These are phyloP conservation scores for Ricinus communis DNA, from an alignment of 345 rosid species.

Conservation along the genomic window DNA sequence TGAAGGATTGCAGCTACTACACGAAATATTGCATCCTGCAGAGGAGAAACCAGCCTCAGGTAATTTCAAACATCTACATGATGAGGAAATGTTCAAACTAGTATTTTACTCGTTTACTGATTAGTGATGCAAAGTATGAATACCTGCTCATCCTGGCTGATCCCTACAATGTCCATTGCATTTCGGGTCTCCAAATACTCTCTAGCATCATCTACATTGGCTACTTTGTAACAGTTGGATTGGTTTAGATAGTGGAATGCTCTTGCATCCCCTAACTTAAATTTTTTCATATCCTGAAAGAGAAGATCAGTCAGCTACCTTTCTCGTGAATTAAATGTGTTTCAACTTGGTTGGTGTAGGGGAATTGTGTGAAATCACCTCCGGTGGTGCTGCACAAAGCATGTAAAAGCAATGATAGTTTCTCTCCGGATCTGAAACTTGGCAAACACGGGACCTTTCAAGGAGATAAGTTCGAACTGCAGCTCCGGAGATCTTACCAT, in stretches of 20 bases:
- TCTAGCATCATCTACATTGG: constrained; percentile 68
- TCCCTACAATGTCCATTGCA: constrained; percentile 82
- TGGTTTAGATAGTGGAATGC: constrained; percentile 69
- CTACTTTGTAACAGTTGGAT: constrained; percentile 60
- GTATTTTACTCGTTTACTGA: background rate
- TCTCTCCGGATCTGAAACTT: constrained; percentile 76
- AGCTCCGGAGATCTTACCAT: constrained; percentile 86
- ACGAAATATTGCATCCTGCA: constrained; percentile 69
- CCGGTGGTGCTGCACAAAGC: constrained; percentile 71
- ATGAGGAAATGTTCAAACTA: background rate
- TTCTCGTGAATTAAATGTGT: constrained; percentile 7
- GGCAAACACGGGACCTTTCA: constrained; percentile 81
- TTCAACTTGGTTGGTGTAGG: constrained; percentile 11
- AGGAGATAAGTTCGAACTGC: constrained; percentile 77
- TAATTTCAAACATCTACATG: too few relatives aligned
- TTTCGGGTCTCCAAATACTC: constrained; percentile 73
- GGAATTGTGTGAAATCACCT: constrained; percentile 35
- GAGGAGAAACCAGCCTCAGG: constrained; percentile 10
- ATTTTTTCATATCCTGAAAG: constrained; percentile 61
- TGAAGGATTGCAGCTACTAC: constrained; percentile 77
- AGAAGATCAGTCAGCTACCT: constrained; percentile 18
- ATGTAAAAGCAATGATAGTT: constrained; percentile 76
- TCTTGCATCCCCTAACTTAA: constrained; percentile 66
- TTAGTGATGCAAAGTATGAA: background rate
- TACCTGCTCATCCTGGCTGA: constrained; percentile 65